Evolutionary conservation across 495 filamentous ascomycete species (phyloP), one percentile per base, ranked within the genome.

Genomic region (Hypoxylon trugodes): DNA sequence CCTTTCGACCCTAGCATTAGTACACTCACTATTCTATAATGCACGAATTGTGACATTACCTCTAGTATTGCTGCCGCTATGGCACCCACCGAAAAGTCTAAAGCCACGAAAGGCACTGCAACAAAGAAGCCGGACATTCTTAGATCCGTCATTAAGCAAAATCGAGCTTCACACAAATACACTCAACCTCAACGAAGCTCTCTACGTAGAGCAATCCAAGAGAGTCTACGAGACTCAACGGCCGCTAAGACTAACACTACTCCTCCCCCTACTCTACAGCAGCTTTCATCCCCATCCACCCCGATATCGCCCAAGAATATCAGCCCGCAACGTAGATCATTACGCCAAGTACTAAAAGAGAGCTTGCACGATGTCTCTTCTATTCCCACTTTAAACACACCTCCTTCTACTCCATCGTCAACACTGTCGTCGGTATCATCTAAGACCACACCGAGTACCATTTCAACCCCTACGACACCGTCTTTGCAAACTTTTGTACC

Each of bases 301-400:
- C 10, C 18, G 24, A 9, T 4, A 28, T 49, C 24, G 18, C 15
- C n/a, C 19, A 1, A 10, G 7, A 33, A 16, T 8, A 1, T 19
- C 16, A 10, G 12, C 41, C 30, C 43, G 12, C 66, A 49, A n/a
- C 61, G 66, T 22, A 61, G 61, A 12, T 69, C 66, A 5, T 26
- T 65, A 5, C 66, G 61, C 19, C 50, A 15, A 18, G 61, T 56
- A 33, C 41, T 66, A 0, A 49, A 36, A 25, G 22, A 45, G 13
- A 69, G 55, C 30, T 13, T 53, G 7, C 25, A 13, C n/a, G 18
- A 33, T 35, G 9, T 22, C 42, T 10, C 38, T 12, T 1, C 46
- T 30, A 47, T 40, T 18, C 1, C 32, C 8, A 9, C 12, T 7
- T 16, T 18, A 13, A 6, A 21, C 32, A 32, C 22, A 9, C 19